Base-by-base conservation (phyloP, 306 rosid genomes). In the Alnus rubra region DNA sequence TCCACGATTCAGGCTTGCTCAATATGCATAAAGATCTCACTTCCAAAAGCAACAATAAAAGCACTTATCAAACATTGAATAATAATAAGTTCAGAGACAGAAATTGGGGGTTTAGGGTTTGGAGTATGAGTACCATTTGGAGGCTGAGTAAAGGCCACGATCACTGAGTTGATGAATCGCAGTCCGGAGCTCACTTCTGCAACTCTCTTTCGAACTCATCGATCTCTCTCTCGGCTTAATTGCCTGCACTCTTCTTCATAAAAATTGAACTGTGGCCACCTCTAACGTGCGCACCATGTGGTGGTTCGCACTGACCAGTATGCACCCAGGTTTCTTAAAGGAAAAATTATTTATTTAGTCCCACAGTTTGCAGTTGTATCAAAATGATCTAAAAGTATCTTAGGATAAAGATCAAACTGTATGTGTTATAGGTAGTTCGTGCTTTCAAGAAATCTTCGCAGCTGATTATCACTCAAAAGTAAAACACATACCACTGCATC, bases 141-240 rank as follows among this genome's bases (percentile, higher is more conserved):
- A 87, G 30, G 97, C 97, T 13, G 94, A 80, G 82, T 88, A 85
- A 80, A 94, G 93, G 59, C 97, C 88, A 16, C 97, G 93, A 84
- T 89, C 97, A 65, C 83, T 87, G 56, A 95, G 97, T 88, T 95
- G 99, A 6, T 92, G 93, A 81, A 95, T 78, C 23, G 96, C 98
- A 48, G 93, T 84, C 79, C 98, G 97, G 62, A 95, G 98, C 84
- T 95, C 99, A 80, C 68, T 84, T 78, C 98, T 80, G 88, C 89
- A 93, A 79, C 77, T 90, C 58, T 95, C 99, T 82, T 85, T 91
- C 14, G 95, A 92, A 86, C 72, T 86, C 99, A 96, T 94, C 28
- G 71, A 54, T 65, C 50, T n/a, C 78, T 39, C 69, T 75, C 55
- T 23, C 39, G 7, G 72, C 49, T 67, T 42, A 67, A n/a, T 18